Evolutionary conservation across 2,329 filamentous ascomycete species (phyloP).

Genomic region (Scedosporium aurantiacum): DNA sequence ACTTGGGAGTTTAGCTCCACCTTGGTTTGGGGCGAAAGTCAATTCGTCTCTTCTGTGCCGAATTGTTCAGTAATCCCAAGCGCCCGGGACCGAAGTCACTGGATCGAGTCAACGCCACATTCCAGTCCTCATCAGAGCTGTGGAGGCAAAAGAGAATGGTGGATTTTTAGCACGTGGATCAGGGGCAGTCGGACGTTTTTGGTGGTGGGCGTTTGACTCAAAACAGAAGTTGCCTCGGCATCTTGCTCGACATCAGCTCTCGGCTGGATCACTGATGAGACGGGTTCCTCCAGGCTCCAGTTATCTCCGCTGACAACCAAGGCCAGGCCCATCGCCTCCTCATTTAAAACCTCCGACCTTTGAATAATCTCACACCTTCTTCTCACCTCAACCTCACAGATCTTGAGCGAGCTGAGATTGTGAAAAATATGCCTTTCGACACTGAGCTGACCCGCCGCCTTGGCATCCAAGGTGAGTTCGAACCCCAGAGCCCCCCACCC

Average conservation of each 20-base stretch:
- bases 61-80: no score
- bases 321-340: neutral
- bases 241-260: neutral
- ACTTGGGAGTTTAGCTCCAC: no score
- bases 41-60: no score
- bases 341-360: no score
- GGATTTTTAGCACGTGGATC: neutral
- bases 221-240: neutral
- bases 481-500: neutral
- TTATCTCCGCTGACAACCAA: neutral
- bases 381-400: neutral
- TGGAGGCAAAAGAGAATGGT: neutral
- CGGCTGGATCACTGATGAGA: neutral
- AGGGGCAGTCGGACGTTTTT: neutral
- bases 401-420: constrained; percentile 1
- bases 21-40: no score
- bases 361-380: neutral
- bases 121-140: no score
- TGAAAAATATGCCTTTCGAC: constrained; percentile 39
- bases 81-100: no score
- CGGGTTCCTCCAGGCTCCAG: neutral
- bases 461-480: constrained; percentile 37
- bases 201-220: neutral
- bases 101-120: no score
- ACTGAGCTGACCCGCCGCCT: constrained; percentile 47